Conservation (phyloP, 495 filamentous ascomycete genomes). For the Beverwykella pulmonaria region DNA sequence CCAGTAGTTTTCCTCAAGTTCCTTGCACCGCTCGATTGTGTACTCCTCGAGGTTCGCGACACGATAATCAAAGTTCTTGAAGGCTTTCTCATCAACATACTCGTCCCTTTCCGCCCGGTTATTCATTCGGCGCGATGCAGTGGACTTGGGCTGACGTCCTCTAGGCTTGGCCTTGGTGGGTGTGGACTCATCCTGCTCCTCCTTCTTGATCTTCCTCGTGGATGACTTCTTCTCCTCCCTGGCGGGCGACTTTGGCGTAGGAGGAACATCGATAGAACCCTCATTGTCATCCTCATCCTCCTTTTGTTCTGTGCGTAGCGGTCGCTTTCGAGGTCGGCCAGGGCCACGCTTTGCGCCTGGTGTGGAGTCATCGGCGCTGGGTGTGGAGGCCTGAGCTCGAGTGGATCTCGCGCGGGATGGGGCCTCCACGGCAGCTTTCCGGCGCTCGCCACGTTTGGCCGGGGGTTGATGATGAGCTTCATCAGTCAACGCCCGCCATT, state of each 20-base stretch:
- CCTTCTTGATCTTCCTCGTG: conserved; percentile 53
- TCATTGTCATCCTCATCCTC: conserved; percentile 23
- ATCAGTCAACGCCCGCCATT: conserved; percentile 90
- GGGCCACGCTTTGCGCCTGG: conserved; percentile 30
- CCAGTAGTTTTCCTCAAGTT: conserved; percentile 94
- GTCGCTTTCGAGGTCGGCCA: conserved; percentile 30
- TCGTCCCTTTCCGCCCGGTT: conserved; percentile 73
- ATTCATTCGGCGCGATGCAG: conserved; percentile 74
- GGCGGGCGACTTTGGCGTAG: conserved; percentile 33
- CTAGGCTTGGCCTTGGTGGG: conserved; percentile 32
- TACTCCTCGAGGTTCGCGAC: conserved; percentile 81
- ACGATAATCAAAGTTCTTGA: conserved; percentile 85
- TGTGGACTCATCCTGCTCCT: conserved; percentile 34
- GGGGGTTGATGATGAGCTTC: conserved; percentile 95
- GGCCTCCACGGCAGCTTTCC: conserved; percentile 64
- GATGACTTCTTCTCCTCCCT: conserved; percentile 39
- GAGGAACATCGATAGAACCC: conserved; percentile 27
- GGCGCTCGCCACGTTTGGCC: conserved; percentile 86
- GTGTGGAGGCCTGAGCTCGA: conserved; percentile 22
- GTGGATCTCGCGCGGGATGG: conserved; percentile 45
- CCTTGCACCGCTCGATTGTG: conserved; percentile 86
- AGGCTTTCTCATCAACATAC: conserved; percentile 79
- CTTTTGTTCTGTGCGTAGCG: conserved; percentile 14
- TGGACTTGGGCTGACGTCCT: conserved; percentile 30
- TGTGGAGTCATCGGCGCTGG: conserved; percentile 8